phyloP scores from a whole-genome alignment of 2,329 filamentous ascomycete species.

The Pseudogymnoascus sp. region DNA sequence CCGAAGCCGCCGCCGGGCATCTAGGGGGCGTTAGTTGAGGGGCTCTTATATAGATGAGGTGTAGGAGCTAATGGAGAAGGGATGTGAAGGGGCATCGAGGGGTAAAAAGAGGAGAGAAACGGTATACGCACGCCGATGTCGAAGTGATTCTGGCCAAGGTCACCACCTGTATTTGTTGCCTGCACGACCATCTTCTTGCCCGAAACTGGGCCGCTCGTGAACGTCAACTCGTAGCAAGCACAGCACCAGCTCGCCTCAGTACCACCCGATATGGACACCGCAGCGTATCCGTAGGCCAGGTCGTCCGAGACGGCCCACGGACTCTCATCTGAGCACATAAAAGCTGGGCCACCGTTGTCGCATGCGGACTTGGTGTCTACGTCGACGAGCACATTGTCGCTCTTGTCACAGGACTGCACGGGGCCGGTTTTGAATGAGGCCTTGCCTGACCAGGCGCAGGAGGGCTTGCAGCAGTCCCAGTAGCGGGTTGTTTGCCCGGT shows the following conservation, averaged over 20 bases:
- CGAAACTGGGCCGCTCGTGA: constrained; percentile 40
- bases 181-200: constrained; percentile 59
- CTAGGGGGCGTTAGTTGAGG: constrained; percentile 17
- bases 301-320: constrained; percentile 53
- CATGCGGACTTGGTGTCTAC: constrained; percentile 45
- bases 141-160: constrained; percentile 50
- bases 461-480: constrained; percentile 66
- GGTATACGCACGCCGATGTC: constrained; percentile 35
- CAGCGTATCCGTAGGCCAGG: constrained; percentile 57
- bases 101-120: background rate
- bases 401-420: constrained; percentile 45
- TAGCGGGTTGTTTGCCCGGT: constrained; percentile 34
- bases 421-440: constrained; percentile 40
- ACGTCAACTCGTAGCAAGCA: constrained; percentile 48
- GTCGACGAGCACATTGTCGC: constrained; percentile 46
- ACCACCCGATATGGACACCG: constrained; percentile 46
- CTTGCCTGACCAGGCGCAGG: constrained; percentile 54
- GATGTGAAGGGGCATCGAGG: background rate
- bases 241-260: constrained; percentile 58
- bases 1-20: constrained; percentile 50
- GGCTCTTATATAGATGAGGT: background rate
- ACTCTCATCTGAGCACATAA: constrained; percentile 52
- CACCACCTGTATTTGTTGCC: constrained; percentile 53
- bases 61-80: background rate
- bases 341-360: constrained; percentile 46